Evolutionary conservation across 139 green algal species (phyloP).

Genomic region (Auxenochlorella pyrenoidosa): DNA sequence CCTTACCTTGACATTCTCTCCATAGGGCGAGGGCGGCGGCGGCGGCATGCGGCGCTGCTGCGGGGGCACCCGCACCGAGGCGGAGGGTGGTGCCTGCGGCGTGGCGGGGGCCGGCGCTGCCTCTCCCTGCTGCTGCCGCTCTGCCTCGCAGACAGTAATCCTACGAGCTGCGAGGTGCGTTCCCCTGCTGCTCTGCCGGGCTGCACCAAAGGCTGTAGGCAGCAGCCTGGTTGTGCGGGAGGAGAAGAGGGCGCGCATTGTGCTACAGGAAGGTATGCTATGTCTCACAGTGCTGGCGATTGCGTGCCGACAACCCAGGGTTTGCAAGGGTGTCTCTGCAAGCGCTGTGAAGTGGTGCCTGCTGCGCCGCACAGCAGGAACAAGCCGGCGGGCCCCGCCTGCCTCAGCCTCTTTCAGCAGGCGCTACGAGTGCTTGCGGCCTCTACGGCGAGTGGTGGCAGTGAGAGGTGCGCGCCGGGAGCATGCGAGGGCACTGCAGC

Average conservation of each 20-base stretch:
- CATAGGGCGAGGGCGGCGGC: neutral
- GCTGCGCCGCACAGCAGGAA: no score
- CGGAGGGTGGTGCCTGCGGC: neutral
- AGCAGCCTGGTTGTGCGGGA: no score
- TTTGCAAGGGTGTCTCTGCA: no score
- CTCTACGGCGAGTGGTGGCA: neutral
- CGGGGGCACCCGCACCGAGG: neutral
- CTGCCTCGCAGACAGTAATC: neutral
- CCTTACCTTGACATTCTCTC: constrained; percentile 11
- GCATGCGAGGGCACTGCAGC: constrained; percentile 2
- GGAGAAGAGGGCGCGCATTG: no score
- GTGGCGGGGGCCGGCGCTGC: neutral
- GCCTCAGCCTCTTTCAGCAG: constrained; percentile 16
- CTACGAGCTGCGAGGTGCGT: neutral
- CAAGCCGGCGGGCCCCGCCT: neutral
- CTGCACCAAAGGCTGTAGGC: neutral
- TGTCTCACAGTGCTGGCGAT: no score
- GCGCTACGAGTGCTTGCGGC: constrained; percentile 1
- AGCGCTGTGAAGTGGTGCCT: no score
- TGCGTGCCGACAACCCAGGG: neutral
- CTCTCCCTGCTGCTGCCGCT: constrained; percentile 33
- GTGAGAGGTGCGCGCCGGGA: constrained; percentile 2
- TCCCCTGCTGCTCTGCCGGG: neutral
- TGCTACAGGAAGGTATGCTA: no score
- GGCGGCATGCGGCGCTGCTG: neutral